Base-by-base conservation (phyloP, 306 rosid genomes). In the Gynostemma pentaphyllum region DNA sequence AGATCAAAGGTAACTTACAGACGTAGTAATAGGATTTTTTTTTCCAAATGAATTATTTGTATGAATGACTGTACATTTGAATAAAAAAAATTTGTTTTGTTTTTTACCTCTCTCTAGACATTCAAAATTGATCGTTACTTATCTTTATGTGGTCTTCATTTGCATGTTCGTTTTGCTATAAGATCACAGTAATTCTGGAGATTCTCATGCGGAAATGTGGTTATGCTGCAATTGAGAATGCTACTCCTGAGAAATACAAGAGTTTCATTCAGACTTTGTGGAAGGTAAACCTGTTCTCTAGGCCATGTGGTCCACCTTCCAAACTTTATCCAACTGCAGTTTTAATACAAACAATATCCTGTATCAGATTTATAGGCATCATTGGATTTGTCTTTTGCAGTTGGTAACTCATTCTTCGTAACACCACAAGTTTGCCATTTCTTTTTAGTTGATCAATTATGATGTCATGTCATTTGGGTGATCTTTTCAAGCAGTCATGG, bases 201-300 rank as follows among this genome's bases (percentile, higher is more conserved):
- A 88, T 92, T 68, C 23, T 92, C 65, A 51, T 79, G 41, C 84
- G 98, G 57, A 92, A 92, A 74, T 92, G 98, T 52, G 96, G 98
- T 68, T 48, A 86, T 64, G 75, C 82, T 54, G 84, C 86, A 18
- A 83, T 88, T 72, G 81, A 81, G 75, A 65, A 37, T 9, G 83
- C 75, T 67, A 78, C 79, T 63, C 95, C 95, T 1, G 96, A 82
- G 53, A 88, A 80, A 62, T 86, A 79, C 64, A 82, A 55, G 75
- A 45, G 73, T 77, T 88, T 92, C 75, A 74, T 88, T 36, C 82
- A 79, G 80, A 65, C 75, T 7, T 78, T 86, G 60, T 37, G 72
- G 30, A 87, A 92, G 96, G 96, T 92, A 82, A 64, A 21, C 16
- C 45, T 54, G 46, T 62, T 63, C 5, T 54, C 18, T 28, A n/a